Conservation (phyloP, 306 rosid genomes). For the Astragalus glycyphyllos region DNA sequence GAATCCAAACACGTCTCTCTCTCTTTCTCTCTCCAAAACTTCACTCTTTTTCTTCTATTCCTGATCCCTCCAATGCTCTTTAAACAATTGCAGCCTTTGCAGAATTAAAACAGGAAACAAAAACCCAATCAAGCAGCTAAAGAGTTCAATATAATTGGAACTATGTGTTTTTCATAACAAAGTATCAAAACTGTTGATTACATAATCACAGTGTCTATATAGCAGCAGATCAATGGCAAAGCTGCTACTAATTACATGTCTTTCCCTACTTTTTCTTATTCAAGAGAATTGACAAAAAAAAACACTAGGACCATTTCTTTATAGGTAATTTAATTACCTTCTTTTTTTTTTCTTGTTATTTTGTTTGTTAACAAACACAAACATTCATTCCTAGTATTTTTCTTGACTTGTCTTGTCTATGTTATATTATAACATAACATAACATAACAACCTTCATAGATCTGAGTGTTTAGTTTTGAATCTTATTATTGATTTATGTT, state of each 20-base stretch:
- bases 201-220: too few species aligned
- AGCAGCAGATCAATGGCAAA: constrained; percentile 37
- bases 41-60: constrained; percentile 40
- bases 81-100: constrained; percentile 49
- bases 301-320: background rate
- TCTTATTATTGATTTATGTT: constrained; percentile 4
- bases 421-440: too few species aligned
- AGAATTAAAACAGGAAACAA: constrained; percentile 36
- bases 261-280: constrained; percentile 44
- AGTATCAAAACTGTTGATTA: background rate
- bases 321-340: too few species aligned
- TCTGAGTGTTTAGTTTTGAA: background rate
- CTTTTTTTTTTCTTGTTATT: too few species aligned
- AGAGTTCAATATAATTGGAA: background rate
- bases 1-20: constrained; percentile 46
- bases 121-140: constrained; percentile 11
- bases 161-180: constrained; percentile 2
- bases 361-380: too few species aligned
- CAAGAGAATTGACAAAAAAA: constrained; percentile 27
- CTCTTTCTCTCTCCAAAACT: constrained; percentile 40
- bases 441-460: too few species aligned
- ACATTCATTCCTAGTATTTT: too few species aligned
- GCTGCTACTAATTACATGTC: constrained; percentile 56
- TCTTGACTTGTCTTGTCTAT: too few species aligned
- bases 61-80: constrained; percentile 41